Evolutionary conservation across 1,284 basidiomycete species (phyloP), one percentile per base, ranked within the genome.

Genomic region (Exsudoporus floridanus): DNA sequence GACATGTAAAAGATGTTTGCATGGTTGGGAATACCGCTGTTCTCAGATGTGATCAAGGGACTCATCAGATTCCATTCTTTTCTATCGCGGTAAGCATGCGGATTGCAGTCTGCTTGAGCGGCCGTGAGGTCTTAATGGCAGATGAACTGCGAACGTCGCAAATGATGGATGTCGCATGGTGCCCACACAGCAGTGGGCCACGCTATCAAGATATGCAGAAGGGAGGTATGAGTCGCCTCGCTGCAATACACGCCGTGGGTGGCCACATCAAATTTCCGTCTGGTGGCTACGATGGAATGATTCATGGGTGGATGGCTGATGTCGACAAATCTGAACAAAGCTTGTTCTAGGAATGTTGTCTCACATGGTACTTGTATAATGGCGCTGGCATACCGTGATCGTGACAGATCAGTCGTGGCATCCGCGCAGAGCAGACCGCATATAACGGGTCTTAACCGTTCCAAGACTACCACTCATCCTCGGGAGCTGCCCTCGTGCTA

Each of bases 1-100:
- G 71, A 37, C 74, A 74, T 56, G 77, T 80, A 49, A 63, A 66
- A 40, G 76, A 79, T 54, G 74, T 69, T 37, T 73, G 74, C 50
- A 67, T 77, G 44, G 62, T 78, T 36, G 69, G 68, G 27, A 70
- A 77, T 47, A 73, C 67, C 25, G 71, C 70, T 31, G 69, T 80
- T 46, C 61, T 83, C 54, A 78, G 73, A 6, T 79, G 75, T 62
- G 70, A 72, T 50, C 67, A 63, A 38, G 71, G 72, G 27, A 63
- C 61, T 52, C 64, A 58, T 52, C 76, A 80, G 59, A 68, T 80
- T 46, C 74, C 76, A 25, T 63, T 77, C 45, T 63, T 80, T 38
- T 59, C 64, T 46, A 58, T 73, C 37, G 54, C 50, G 59, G 60
- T 71, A 69, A 55, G 70, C 66, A 63, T 53, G 62, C 49, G 66